Percentiles rank a stretch among this genome's conserved stretches.
Evolutionary conservation across 345 rosid genomes (phyloP).

Genomic region (Salix koriyanagi): DNA sequence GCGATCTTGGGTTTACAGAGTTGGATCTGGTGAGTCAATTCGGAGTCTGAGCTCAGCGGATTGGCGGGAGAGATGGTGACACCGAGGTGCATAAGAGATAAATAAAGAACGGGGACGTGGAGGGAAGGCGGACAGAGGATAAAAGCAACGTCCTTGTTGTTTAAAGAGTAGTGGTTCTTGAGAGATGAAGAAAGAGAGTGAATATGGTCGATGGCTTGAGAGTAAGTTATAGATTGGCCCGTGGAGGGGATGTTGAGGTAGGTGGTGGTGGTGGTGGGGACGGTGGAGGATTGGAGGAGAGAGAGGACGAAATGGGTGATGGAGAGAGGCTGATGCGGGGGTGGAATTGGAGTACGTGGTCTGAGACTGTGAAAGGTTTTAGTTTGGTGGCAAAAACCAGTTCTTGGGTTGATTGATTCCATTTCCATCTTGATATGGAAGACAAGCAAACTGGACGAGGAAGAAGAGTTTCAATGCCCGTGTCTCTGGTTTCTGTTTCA

Average conservation of each 20-base stretch:
- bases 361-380: conserved; percentile 52
- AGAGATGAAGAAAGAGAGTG: conserved; percentile 49
- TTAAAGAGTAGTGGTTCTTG: conserved; percentile 34
- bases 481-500: background rate
- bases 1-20: conserved; percentile 61
- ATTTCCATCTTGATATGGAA: background rate
- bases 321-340: conserved; percentile 48
- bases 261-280: conserved; percentile 19
- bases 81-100: conserved; percentile 67
- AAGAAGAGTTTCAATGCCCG: background rate
- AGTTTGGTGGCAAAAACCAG: conserved; percentile 50
- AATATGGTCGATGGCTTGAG: conserved; percentile 36
- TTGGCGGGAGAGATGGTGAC: conserved; percentile 70
- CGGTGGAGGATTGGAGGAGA: conserved; percentile 38
- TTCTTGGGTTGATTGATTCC: conserved; percentile 28
- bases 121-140: conserved; percentile 59
- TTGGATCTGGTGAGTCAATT: conserved; percentile 52
- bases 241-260: conserved; percentile 47
- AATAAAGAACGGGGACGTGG: conserved; percentile 59
- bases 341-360: conserved; percentile 45
- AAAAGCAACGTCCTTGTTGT: conserved; percentile 56
- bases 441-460: background rate
- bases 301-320: conserved; percentile 40
- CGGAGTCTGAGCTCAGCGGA: conserved; percentile 53
- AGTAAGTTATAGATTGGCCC: conserved; percentile 39